Evolutionary conservation across 805 yeast species (phyloP), one percentile per base, ranked within the genome.

Genomic region (Wickerhamiella spandovensis): DNA sequence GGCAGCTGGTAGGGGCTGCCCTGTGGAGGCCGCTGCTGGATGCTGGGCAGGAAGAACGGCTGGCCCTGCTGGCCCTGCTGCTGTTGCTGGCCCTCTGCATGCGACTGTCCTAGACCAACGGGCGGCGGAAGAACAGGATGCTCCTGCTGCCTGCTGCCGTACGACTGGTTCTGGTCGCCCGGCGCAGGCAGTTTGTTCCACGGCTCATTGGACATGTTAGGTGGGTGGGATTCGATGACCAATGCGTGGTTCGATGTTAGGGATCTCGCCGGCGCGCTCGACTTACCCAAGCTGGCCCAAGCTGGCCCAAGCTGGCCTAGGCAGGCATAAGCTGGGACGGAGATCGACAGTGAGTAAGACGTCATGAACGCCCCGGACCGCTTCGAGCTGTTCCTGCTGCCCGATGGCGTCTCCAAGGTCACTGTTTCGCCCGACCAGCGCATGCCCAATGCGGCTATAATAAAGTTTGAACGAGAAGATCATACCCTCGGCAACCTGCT

Each of bases 301-400:
- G 25, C 25, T n/a, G n/a, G n/a, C 25, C 25, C 25, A 24, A 24
- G 25, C 25, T 24, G 25, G 25, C n/a, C n/a, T n/a, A n/a, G 25
- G 25, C 5, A 8, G 8, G 25, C 8, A 24, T 8, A 5, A 24
- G 25, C 25, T 24, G 25, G 8, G 8, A 5, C 5, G 25, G 25
- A 24, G 25, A 24, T n/a, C n/a, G n/a, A n/a, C n/a, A n/a, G 32
- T 28, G 32, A 28, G 32, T 28, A 28, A 28, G 32, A 8, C 12
- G 5, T 7, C 51, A 90, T 92, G 98, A 92, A 92, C 71, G 97
- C 97, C 62, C 99, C 99, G 68, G 98, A 92, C 72, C 82, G 98
- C 75, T 92, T 90, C 66, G 99, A 92, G 73, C 78, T 92, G 41
- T 92, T 92, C 65, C 78, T 92, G 59, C 75, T 92, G 60, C 97